phyloP scores from a whole-genome alignment of 1,139 yeast genomes.

The Hemisphaericaspora subhashii region DNA sequence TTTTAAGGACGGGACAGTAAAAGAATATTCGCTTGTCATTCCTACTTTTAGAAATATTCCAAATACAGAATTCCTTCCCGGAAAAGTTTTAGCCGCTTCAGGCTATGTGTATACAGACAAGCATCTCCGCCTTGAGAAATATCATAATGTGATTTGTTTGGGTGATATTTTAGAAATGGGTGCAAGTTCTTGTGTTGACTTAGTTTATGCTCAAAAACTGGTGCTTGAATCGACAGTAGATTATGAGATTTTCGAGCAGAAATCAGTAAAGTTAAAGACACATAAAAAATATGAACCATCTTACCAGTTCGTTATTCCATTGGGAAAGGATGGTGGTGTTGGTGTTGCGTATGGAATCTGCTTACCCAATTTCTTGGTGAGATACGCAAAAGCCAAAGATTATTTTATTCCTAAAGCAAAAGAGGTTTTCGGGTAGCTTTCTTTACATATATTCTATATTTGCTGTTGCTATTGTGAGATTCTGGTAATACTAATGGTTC shows the following conservation, averaged over 20 bases:
- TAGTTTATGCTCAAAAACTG: conserved; percentile 24
- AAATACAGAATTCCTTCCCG: conserved; percentile 25
- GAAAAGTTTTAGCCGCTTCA: conserved; percentile 15
- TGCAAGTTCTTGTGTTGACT: conserved; percentile 24
- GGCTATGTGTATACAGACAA: conserved; percentile 30
- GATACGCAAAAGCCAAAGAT: conserved; percentile 24
- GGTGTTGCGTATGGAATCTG: conserved; percentile 29
- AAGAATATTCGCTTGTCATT: conserved; percentile 28
- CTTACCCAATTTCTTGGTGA: conserved; percentile 31
- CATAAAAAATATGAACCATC: conserved; percentile 13
- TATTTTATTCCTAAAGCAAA: conserved; percentile 20
- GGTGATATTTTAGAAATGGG: conserved; percentile 34
- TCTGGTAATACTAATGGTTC: no score
- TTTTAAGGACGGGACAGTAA: conserved; percentile 18
- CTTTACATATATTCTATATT: no score
- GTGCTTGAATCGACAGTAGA: conserved; percentile 18
- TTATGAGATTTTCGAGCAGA: conserved; percentile 18
- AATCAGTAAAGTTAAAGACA: conserved; percentile 14
- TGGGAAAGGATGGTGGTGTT: conserved; percentile 38
- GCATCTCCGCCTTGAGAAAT: conserved; percentile 22
- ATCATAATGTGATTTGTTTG: conserved; percentile 28
- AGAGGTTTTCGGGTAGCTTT: no score
- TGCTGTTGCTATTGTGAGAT: no score
- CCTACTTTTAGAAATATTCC: conserved; percentile 24
- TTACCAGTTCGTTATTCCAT: conserved; percentile 27